Percentiles rank a stretch among this genome's conserved stretches.
Evolutionary conservation across 352 stramenopile genomes (phyloP).

Genomic region (Globisporangium apiculatum): DNA sequence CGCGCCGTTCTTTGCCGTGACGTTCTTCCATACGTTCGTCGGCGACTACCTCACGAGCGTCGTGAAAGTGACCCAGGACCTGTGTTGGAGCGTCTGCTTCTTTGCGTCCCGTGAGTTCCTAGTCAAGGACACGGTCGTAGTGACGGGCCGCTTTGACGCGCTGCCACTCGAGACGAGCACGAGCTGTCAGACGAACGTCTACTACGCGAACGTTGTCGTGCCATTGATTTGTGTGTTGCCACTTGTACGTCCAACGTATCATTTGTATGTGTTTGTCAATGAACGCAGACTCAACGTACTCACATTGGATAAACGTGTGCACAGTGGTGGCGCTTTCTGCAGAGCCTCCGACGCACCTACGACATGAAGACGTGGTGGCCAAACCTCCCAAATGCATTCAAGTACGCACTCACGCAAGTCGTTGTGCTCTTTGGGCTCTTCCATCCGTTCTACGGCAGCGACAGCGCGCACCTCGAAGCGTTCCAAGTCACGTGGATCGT

Average conservation of each 20-base stretch:
- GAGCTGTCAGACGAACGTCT: constrained; percentile 67
- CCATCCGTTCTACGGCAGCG: constrained; percentile 63
- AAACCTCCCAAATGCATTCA: constrained; percentile 94
- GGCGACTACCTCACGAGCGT: constrained; percentile 83
- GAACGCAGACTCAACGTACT: neutral
- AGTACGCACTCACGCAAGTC: constrained; percentile 89
- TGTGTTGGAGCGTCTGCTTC: constrained; percentile 94
- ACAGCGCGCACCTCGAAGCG: constrained; percentile 13
- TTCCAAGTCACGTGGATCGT: constrained; percentile 72
- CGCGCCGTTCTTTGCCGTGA: constrained; percentile 88
- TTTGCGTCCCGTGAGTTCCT: constrained; percentile 93
- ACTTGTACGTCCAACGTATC: constrained; percentile 27
- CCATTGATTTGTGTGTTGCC: constrained; percentile 93
- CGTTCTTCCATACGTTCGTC: constrained; percentile 93
- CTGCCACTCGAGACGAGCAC: constrained; percentile 14
- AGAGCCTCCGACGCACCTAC: constrained; percentile 93
- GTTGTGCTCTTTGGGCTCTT: constrained; percentile 84
- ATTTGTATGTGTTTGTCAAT: neutral
- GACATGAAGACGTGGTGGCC: constrained; percentile 94
- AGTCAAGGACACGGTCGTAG: constrained; percentile 31
- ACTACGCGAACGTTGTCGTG: constrained; percentile 93
- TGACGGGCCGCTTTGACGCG: constrained; percentile 14
- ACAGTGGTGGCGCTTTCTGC: constrained; percentile 93
- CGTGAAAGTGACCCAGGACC: constrained; percentile 79
- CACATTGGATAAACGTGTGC: neutral